Percentiles rank a stretch among this genome's conserved stretches.
Evolutionary conservation across 1,284 basidiomycete species (phyloP).

Genomic region (Apiotrichum akiyoshidainum): DNA sequence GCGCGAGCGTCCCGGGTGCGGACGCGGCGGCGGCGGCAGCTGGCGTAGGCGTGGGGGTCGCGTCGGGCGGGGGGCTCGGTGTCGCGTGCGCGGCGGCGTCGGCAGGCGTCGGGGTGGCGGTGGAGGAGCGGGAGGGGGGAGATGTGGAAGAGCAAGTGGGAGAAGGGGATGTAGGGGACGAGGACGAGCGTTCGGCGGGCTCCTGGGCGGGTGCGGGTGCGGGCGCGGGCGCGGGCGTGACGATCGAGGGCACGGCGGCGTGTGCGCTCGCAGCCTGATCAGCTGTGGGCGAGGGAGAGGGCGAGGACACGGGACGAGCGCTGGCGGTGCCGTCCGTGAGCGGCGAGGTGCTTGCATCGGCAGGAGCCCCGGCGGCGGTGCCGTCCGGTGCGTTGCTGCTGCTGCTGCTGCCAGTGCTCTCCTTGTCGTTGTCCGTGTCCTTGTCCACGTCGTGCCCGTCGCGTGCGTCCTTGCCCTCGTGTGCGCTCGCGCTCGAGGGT

Average conservation of each 20-base stretch:
- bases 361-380: no score
- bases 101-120: slow-evolving; percentile 17
- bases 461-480: no score
- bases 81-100: slow-evolving; percentile 1
- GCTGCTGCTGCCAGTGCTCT: no score
- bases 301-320: no score
- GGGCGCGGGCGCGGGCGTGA: not conserved
- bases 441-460: not conserved
- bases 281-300: no score
- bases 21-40: no score
- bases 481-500: no score
- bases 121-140: not conserved
- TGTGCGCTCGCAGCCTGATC: not conserved
- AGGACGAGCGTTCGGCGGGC: no score
- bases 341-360: no score
- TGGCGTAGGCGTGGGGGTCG: not conserved
- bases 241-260: not conserved
- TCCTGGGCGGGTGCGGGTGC: not conserved
- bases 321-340: no score
- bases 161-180: not conserved
- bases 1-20: not conserved
- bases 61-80: not conserved
- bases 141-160: not conserved
- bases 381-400: no score
- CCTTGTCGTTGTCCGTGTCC: not conserved